phyloP scores from a whole-genome alignment of 129 eudicot species.

The Escallonia herrerae region DNA sequence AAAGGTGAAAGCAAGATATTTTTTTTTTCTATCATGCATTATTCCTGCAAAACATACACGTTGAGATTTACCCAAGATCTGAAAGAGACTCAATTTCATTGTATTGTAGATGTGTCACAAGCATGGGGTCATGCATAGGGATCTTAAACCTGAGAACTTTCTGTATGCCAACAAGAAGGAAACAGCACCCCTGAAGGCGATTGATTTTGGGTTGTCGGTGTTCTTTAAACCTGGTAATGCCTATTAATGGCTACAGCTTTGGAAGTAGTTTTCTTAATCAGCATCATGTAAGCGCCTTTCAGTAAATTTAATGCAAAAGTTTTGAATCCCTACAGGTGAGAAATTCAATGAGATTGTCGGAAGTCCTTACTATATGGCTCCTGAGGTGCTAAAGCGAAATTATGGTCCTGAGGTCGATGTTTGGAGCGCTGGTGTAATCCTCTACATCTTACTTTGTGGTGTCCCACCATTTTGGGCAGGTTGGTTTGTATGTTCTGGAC shows the following conservation, averaged over 20 bases:
- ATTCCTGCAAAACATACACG: too few species aligned
- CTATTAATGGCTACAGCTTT: background rate
- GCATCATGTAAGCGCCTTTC: background rate
- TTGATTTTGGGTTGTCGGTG: conserved; percentile 81
- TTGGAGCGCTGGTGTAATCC: conserved; percentile 92
- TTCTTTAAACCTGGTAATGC: conserved; percentile 79
- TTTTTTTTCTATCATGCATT: too few species aligned
- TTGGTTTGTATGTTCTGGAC: conserved; percentile 14
- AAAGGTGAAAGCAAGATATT: too few species aligned
- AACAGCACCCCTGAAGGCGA: conserved; percentile 63
- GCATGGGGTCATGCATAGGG: conserved; percentile 90
- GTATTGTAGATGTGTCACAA: conserved; percentile 68
- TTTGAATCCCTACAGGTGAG: conserved; percentile 47
- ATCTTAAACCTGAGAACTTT: conserved; percentile 85
- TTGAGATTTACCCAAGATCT: too few species aligned
- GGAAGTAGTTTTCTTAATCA: background rate
- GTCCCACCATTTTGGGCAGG: conserved; percentile 97
- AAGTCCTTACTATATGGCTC: conserved; percentile 90
- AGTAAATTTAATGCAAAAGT: too few species aligned
- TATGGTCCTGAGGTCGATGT: conserved; percentile 86
- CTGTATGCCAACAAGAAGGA: conserved; percentile 70
- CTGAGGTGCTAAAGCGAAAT: conserved; percentile 71
- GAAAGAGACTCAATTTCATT: background rate
- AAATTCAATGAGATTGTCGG: conserved; percentile 80
- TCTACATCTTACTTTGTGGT: conserved; percentile 82